These are phyloP conservation scores for Pseudotulostoma volvatum DNA, from an alignment of 495 filamentous ascomycete species.

Conservation along the genomic window DNA sequence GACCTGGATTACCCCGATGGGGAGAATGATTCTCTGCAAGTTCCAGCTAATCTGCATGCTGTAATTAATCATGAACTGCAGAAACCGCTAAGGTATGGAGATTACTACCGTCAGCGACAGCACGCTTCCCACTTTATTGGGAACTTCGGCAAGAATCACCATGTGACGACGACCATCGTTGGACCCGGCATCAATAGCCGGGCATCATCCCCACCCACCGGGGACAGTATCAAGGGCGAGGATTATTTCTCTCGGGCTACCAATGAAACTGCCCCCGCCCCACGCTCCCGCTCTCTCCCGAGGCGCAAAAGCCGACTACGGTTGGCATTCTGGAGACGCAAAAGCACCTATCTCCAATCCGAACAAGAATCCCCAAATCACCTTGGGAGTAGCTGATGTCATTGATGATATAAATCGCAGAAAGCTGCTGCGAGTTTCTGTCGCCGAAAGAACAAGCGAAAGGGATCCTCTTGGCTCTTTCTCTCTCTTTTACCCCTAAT, in stretches of 20 bases:
- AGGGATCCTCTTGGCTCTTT: no score
- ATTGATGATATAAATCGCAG: no score
- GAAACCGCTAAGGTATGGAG: slow-evolving; percentile 6
- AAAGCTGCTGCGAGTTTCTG: no score
- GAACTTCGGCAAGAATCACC: slow-evolving; percentile 13
- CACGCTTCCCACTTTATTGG: slow-evolving; percentile 13
- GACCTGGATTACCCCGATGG: slow-evolving; percentile 7
- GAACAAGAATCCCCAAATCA: no score
- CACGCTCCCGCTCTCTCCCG: slow-evolving; percentile 9
- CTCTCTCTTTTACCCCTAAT: no score
- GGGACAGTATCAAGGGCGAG: background rate
- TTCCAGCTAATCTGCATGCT: slow-evolving; percentile 14
- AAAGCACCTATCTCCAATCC: no score
- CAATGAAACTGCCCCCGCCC: background rate
- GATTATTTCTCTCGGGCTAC: background rate
- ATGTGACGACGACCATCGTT: slow-evolving; percentile 8
- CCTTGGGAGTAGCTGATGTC: no score
- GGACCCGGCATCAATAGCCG: slow-evolving; percentile 16
- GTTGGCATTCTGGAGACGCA: slow-evolving; percentile 32
- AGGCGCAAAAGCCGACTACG: slow-evolving; percentile 28
- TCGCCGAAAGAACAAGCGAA: no score
- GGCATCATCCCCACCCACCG: slow-evolving; percentile 1
- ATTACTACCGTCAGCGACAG: slow-evolving; percentile 10
- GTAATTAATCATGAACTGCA: slow-evolving; percentile 8
- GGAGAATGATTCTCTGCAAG: slow-evolving; percentile 16